Percentiles rank a stretch among this genome's conserved stretches.
Evolutionary conservation across 176 grass and related monocot genomes (phyloP).

Genomic region (Zea luxurians): DNA sequence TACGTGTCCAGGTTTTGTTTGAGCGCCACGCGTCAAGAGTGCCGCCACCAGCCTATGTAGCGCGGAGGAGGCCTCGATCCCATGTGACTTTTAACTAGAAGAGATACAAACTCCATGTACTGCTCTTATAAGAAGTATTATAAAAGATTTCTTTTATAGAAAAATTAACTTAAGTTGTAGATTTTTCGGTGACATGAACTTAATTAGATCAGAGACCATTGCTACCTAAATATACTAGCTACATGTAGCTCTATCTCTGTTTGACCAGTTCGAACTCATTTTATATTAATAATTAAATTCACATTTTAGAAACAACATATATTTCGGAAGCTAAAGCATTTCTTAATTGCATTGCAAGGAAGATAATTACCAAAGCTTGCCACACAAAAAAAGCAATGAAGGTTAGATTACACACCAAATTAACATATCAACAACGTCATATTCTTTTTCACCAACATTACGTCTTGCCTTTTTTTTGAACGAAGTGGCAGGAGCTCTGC

Average conservation of each 20-base stretch:
- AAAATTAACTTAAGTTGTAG: not conserved
- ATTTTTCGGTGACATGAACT: not conserved
- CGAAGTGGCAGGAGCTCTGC: too few relatives aligned
- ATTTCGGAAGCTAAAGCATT: not conserved
- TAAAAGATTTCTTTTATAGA: too few relatives aligned
- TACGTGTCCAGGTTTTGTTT: too few relatives aligned
- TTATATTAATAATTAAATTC: not conserved
- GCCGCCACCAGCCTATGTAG: too few relatives aligned
- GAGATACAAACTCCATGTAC: too few relatives aligned
- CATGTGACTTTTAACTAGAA: too few relatives aligned
- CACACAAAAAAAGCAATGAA: constrained; percentile 9
- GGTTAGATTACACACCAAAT: constrained; percentile 8
- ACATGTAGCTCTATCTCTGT: not conserved
- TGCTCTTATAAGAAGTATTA: too few relatives aligned
- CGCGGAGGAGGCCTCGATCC: too few relatives aligned
- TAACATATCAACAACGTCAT: constrained; percentile 17
- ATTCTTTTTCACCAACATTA: constrained; percentile 11
- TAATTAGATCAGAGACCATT: not conserved
- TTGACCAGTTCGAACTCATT: not conserved
- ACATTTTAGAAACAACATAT: not conserved
- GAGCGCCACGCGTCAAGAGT: too few relatives aligned
- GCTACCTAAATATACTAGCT: not conserved
- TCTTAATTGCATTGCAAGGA: constrained; percentile 16
- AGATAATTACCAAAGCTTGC: not conserved
- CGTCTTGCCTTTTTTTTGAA: too few relatives aligned